phyloP scores from a whole-genome alignment of 2,329 filamentous ascomycete species.

The Fusarium annulatum region DNA sequence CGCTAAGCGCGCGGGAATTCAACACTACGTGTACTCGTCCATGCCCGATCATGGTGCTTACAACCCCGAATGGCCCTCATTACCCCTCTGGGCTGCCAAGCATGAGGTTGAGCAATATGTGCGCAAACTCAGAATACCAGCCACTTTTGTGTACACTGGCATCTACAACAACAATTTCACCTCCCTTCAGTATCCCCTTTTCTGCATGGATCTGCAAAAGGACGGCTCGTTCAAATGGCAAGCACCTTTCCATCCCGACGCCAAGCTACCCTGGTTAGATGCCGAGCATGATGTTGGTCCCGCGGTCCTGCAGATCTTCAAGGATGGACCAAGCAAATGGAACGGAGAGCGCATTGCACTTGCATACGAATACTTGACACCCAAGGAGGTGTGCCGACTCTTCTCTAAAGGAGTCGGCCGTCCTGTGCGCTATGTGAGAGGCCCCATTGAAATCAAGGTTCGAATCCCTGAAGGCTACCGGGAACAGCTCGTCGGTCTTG shows the following conservation, averaged over 20 bases:
- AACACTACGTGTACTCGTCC: constrained; percentile 95
- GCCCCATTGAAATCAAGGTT: constrained; percentile 85
- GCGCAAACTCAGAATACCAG: constrained; percentile 80
- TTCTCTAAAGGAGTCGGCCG: constrained; percentile 84
- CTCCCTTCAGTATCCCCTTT: constrained; percentile 88
- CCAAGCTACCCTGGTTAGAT: constrained; percentile 92
- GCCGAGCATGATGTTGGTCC: constrained; percentile 96
- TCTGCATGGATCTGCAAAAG: constrained; percentile 89
- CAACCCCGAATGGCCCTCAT: constrained; percentile 78
- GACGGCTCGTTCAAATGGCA: constrained; percentile 93
- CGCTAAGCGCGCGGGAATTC: constrained; percentile 83
- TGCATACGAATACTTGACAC: constrained; percentile 89
- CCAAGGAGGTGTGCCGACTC: constrained; percentile 80
- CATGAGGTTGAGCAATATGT: constrained; percentile 94
- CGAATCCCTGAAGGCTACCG: constrained; percentile 89
- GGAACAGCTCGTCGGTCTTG: constrained; percentile 81
- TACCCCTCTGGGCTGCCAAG: constrained; percentile 93
- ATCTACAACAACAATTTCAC: constrained; percentile 99
- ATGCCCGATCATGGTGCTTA: constrained; percentile 95
- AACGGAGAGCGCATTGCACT: constrained; percentile 81
- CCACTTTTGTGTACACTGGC: constrained; percentile 94
- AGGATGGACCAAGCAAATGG: constrained; percentile 90
- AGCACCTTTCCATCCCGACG: constrained; percentile 91
- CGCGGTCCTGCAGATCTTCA: constrained; percentile 92
- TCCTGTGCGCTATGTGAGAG: constrained; percentile 80